Base-by-base conservation (phyloP, 2,329 filamentous ascomycete genomes). In the Penicillium glabrum region DNA sequence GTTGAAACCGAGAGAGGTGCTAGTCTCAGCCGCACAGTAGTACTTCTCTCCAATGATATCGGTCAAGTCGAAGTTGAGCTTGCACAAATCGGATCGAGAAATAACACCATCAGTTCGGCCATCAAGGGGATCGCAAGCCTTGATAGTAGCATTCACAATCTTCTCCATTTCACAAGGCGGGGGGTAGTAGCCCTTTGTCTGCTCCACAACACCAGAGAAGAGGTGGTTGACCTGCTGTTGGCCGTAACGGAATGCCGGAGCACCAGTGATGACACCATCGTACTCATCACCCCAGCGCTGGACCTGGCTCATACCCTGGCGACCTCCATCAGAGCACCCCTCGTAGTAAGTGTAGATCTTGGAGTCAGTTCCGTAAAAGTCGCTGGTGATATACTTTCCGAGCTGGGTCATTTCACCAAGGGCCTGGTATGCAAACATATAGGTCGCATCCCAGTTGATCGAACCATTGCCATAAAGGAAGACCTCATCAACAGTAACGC, bases 51-150 rank as follows among this genome's bases (percentile, higher is more conserved):
- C 82, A 53, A 83, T 71, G 41, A 75, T 77, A 11, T 73, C 69
- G 56, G 68, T 77, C 29, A 81, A 61, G 62, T 84, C 75, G 66
- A 79, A 80, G 43, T 78, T 62, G 6, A 80, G 61, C 57, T 72
- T 75, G 74, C 79, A 82, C 10, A 82, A 72, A 51, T 82, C 79
- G 26, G 0, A 76, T 7, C 80, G 74, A 6, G 77, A 72, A 43
- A 86, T 75, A 5, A 86, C 80, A 13, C 83, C 82, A 54, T 86
- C 83, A 0, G 73, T 76, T 44, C 75, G 75, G 5, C 84, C 83
- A 55, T 86, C 83, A 6, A 86, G 72, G 7, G 77, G 71, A 59
- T 86, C 83, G 51, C 83, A 86, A 35, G 78, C 78, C 1, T 72
- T 71, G 48, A 86, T 83, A 3, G 83, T 85, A 33, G 75, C 72